phyloP scores from a whole-genome alignment of 331 rosid species.

The Telfairia occidentalis region DNA sequence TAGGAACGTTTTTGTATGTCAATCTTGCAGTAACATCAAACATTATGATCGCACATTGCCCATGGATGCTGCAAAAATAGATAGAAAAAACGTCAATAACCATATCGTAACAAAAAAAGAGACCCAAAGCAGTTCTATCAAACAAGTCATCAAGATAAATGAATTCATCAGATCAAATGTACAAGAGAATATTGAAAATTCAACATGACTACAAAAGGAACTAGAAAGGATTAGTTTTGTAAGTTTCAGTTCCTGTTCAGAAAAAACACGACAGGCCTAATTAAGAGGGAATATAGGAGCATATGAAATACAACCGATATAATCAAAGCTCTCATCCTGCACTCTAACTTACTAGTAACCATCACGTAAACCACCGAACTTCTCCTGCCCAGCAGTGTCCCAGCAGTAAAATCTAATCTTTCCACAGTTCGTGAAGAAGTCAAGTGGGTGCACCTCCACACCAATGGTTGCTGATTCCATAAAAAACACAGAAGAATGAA shows the following conservation, averaged over 20 bases:
- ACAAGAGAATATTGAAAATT: background rate
- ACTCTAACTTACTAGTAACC: constrained; percentile 50
- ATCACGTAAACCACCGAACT: constrained; percentile 72
- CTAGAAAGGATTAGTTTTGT: background rate
- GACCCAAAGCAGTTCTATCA: background rate
- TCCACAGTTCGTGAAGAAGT: constrained; percentile 63
- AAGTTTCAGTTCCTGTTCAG: background rate
- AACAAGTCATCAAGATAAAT: background rate
- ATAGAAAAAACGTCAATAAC: background rate
- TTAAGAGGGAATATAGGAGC: background rate
- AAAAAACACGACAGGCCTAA: background rate
- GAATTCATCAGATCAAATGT: background rate
- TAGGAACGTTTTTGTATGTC: constrained; percentile 36
- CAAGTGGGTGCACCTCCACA: constrained; percentile 71
- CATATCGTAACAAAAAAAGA: background rate
- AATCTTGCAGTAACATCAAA: constrained; percentile 35
- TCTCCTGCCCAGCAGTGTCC: constrained; percentile 52
- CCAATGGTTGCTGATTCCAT: constrained; percentile 54
- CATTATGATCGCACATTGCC: constrained; percentile 41
- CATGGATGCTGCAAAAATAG: constrained; percentile 25
- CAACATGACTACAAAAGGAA: background rate
- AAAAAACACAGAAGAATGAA: background rate
- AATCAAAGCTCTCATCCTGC: constrained; percentile 20
- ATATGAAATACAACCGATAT: constrained; percentile 19
- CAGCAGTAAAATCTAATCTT: constrained; percentile 64